phyloP scores from a whole-genome alignment of 2,329 filamentous ascomycete species.

The Beauveria asiatica region DNA sequence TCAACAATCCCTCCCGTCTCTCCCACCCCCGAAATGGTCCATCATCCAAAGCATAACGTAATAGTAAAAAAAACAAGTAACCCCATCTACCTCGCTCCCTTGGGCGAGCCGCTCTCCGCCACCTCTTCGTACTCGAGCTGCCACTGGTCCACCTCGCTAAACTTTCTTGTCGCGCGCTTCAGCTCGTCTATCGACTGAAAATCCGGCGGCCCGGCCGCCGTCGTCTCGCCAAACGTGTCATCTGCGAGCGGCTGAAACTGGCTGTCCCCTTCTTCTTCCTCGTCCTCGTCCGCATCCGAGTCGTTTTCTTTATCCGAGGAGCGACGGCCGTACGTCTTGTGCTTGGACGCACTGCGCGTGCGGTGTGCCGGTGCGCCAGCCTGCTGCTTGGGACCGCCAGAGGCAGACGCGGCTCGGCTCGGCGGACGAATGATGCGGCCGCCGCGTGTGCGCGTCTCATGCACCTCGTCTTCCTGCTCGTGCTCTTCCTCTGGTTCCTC shows the following conservation, averaged over 20 bases:
- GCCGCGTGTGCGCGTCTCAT: constrained; percentile 14
- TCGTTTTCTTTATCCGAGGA: constrained; percentile 53
- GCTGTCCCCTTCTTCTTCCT: constrained; percentile 25
- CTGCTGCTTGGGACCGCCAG: constrained; percentile 15
- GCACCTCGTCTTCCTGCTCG: constrained; percentile 18
- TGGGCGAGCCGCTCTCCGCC: constrained; percentile 26
- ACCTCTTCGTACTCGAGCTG: constrained; percentile 59
- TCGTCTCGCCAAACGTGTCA: constrained; percentile 31
- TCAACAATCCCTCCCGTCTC: background rate
- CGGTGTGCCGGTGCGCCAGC: background rate
- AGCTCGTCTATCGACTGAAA: constrained; percentile 43
- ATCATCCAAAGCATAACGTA: background rate
- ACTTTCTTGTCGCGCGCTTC: constrained; percentile 51
- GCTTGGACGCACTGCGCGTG: constrained; percentile 1
- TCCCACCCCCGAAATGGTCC: background rate
- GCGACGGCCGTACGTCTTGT: constrained; percentile 42
- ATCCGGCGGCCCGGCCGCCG: constrained; percentile 28
- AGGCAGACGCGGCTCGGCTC: constrained; percentile 7
- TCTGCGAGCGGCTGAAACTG: constrained; percentile 37
- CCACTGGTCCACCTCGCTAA: constrained; percentile 62
- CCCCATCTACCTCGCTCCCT: constrained; percentile 5
- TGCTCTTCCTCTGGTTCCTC: constrained; percentile 44
- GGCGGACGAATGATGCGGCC: constrained; percentile 12
- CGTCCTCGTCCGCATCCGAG: constrained; percentile 22
- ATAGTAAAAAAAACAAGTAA: background rate